Percentiles rank a stretch among this genome's conserved stretches.
These are phyloP conservation scores for Fragaria vesca DNA, from an alignment of 306 rosid species.

Conservation along the genomic window DNA sequence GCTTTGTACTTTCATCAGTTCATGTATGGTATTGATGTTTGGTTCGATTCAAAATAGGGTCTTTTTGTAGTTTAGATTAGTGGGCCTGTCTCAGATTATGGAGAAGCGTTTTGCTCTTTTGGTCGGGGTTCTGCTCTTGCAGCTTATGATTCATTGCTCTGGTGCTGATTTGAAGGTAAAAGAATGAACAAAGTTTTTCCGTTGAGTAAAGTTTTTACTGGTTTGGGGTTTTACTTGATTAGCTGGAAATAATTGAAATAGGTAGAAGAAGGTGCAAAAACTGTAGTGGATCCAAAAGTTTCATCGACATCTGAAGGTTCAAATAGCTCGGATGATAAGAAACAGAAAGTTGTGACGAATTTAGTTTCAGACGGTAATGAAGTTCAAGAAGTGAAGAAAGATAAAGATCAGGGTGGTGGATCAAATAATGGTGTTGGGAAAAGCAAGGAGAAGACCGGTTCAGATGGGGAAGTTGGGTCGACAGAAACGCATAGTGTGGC, in stretches of 20 bases:
- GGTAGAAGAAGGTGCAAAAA: constrained; percentile 29
- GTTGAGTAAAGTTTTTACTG: not conserved
- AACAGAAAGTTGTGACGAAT: not conserved
- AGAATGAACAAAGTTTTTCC: not conserved
- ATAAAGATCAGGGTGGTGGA: constrained; percentile 17
- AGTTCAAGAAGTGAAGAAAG: constrained; percentile 20
- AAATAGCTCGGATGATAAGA: constrained; percentile 13
- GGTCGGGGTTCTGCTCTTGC: constrained; percentile 32
- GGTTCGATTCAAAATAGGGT: constrained; percentile 22
- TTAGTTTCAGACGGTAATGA: constrained; percentile 11
- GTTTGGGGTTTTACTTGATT: constrained; percentile 7
- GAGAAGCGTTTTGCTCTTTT: constrained; percentile 32
- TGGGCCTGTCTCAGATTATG: constrained; percentile 35
- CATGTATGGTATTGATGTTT: constrained; percentile 5
- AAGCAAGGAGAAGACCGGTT: constrained; percentile 19
- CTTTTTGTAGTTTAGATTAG: constrained; percentile 20
- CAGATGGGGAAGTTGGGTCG: constrained; percentile 14
- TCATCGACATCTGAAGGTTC: not conserved
- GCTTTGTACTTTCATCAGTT: not conserved
- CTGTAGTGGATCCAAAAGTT: constrained; percentile 14
- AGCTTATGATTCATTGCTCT: constrained; percentile 27
- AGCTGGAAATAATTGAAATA: constrained; percentile 19
- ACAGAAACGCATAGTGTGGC: constrained; percentile 1
- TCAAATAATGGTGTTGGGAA: constrained; percentile 16
- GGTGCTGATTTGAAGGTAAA: constrained; percentile 40